Evolutionary conservation across 2,329 filamentous ascomycete species (phyloP).

Genomic region (Alternaria metachromatica): DNA sequence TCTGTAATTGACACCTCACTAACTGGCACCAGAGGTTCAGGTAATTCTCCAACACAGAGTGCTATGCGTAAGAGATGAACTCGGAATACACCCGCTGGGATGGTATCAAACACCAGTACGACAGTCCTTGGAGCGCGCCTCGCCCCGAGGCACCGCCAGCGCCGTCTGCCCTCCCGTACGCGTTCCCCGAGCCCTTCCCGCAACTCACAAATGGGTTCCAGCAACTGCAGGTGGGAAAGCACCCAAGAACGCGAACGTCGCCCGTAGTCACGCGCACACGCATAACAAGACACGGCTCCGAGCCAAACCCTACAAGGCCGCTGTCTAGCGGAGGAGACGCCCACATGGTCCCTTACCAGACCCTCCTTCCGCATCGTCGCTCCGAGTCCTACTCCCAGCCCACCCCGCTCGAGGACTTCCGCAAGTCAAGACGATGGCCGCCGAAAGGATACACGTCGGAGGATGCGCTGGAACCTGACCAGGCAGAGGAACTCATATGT

Average conservation of each 20-base stretch:
- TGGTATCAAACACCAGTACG: slow-evolving; percentile 38
- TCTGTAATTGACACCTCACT: slow-evolving; percentile 20
- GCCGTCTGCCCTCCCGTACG: slow-evolving; percentile 31
- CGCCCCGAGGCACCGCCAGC: slow-evolving; percentile 32
- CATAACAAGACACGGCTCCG: slow-evolving; percentile 47
- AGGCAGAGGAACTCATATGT: slow-evolving; percentile 49
- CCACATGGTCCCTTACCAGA: slow-evolving; percentile 33
- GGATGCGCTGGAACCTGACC: slow-evolving; percentile 36
- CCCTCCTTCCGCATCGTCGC: slow-evolving; percentile 33
- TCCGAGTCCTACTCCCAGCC: slow-evolving; percentile 47
- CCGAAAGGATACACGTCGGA: slow-evolving; percentile 47
- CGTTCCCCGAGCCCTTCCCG: slow-evolving; percentile 35
- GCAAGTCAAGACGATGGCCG: slow-evolving; percentile 48
- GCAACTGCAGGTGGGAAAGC: slow-evolving; percentile 36
- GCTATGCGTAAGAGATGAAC: slow-evolving; percentile 49
- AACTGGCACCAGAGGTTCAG: slow-evolving; percentile 32
- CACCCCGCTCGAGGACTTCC: slow-evolving; percentile 47
- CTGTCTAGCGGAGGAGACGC: slow-evolving; percentile 44
- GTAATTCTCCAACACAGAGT: slow-evolving; percentile 30
- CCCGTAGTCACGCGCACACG: slow-evolving; percentile 44
- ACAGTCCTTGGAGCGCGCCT: slow-evolving; percentile 34
- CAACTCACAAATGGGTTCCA: slow-evolving; percentile 31
- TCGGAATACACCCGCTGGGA: slow-evolving; percentile 46
- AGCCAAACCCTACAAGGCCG: slow-evolving; percentile 38
- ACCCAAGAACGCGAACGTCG: slow-evolving; percentile 41